Conservation (phyloP, 768 basidiomycete species). For the Tulasnella sp. region DNA sequence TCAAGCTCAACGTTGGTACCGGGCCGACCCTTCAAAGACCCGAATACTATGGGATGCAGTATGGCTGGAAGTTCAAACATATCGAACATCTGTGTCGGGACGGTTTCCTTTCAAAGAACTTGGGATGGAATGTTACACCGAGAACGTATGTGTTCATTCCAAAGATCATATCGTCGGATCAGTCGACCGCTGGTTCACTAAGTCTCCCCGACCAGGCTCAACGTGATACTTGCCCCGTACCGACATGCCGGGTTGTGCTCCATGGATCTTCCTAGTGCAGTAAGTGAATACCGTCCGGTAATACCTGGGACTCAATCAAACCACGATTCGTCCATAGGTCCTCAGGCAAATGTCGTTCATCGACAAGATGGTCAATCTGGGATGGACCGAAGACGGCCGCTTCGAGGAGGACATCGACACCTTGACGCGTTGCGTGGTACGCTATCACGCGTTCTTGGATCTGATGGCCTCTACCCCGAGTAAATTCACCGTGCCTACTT, state of each 20-base stretch:
- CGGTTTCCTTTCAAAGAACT: not conserved
- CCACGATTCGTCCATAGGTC: not conserved
- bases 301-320: not conserved
- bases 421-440: not conserved
- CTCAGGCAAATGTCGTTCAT: conserved; percentile 18
- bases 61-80: not conserved
- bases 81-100: not conserved
- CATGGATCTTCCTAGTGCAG: conserved; percentile 14
- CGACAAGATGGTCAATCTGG: not conserved
- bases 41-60: not conserved
- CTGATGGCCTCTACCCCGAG: conserved; percentile 13
- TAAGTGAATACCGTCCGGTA: not conserved
- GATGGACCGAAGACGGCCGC: conserved; percentile 13
- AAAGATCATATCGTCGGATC: not conserved
- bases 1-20: not conserved
- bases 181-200: not conserved
- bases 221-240: conserved; percentile 68
- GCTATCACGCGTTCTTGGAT: conserved; percentile 20
- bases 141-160: not conserved
- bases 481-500: conserved; percentile 15
- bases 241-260: conserved; percentile 46
- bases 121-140: not conserved
- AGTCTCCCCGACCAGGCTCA: conserved; percentile 33
- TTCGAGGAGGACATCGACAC: not conserved
- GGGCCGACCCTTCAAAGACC: not conserved